A percentile compares a stretch with the other conserved stretches of the same genome.
These are phyloP conservation scores for Albizia julibrissin DNA, from an alignment of 306 rosid genomes.

Conservation along the genomic window DNA sequence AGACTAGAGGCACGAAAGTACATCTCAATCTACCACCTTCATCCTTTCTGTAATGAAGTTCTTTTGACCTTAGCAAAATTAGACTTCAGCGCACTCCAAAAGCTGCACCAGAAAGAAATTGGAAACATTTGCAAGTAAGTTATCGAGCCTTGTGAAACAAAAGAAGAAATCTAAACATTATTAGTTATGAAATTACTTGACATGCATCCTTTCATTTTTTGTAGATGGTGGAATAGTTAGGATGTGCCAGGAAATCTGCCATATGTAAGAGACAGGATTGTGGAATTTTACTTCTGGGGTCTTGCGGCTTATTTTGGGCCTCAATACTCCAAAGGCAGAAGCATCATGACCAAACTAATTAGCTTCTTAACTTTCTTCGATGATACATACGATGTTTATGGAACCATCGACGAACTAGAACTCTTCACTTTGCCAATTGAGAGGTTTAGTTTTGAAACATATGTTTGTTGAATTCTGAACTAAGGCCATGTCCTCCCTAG, in stretches of 20 bases:
- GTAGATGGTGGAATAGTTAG: constrained; percentile 60
- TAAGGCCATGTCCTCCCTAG: no score
- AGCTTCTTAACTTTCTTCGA: constrained; percentile 15
- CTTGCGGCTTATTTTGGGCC: background rate
- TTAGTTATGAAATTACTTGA: no score
- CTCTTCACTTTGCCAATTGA: constrained; percentile 31
- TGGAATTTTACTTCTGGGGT: constrained; percentile 27
- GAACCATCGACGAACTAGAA: constrained; percentile 37
- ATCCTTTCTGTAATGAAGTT: background rate
- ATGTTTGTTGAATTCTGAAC: no score
- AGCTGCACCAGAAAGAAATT: background rate
- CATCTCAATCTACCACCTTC: background rate
- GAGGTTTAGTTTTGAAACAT: no score
- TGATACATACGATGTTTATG: constrained; percentile 49
- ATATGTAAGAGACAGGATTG: constrained; percentile 46
- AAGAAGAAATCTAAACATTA: background rate
- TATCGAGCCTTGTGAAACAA: background rate
- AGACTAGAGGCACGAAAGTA: background rate
- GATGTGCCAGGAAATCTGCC: constrained; percentile 29
- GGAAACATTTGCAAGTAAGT: background rate
- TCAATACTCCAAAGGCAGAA: background rate
- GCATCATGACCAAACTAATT: constrained; percentile 1
- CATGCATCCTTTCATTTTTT: background rate
- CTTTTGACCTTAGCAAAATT: background rate
- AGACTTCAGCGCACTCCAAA: background rate